Percentiles rank a stretch among this genome's conserved stretches.
Conservation (phyloP, 2,329 filamentous ascomycete genomes). For the Ophiognomonia clavigignenti-juglandacearum region DNA sequence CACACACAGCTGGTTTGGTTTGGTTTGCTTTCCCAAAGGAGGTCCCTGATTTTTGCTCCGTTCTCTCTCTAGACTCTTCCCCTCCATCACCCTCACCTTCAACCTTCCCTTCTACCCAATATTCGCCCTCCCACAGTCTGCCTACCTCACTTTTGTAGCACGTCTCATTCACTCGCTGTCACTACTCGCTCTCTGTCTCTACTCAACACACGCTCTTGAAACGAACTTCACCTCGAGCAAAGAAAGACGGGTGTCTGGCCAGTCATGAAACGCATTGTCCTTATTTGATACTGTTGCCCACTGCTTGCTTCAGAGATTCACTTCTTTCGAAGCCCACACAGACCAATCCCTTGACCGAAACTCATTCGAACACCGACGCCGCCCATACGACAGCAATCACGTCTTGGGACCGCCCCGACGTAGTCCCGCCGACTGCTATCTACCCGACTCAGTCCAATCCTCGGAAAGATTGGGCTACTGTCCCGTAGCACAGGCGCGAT, state of each 20-base stretch:
- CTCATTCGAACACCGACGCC: too few relatives aligned
- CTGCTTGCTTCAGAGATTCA: conserved; percentile 9
- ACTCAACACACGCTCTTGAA: background rate
- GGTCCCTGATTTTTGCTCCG: background rate
- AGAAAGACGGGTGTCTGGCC: background rate
- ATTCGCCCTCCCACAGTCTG: background rate
- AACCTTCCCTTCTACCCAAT: too few relatives aligned
- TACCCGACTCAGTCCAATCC: conserved; percentile 15
- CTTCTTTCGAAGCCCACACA: conserved; percentile 3
- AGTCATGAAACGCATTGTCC: conserved; percentile 15
- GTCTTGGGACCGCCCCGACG: too few relatives aligned
- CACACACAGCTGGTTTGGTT: conserved; percentile 11
- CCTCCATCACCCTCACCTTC: too few relatives aligned
- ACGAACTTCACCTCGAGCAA: background rate
- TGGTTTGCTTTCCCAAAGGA: conserved; percentile 4
- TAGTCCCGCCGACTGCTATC: background rate
- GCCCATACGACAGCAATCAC: too few relatives aligned
- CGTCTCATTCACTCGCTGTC: conserved; percentile 1
- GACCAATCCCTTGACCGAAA: background rate
- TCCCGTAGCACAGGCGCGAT: too few relatives aligned
- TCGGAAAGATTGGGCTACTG: conserved; percentile 17
- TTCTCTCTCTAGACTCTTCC: conserved; percentile 7
- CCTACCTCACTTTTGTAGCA: background rate
- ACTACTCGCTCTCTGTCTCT: background rate
- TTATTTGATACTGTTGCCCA: conserved; percentile 5